Evolutionary conservation across 164 flowering plant genomes (phyloP).

Genomic region (Kalanchoe fedtschenkoi): DNA sequence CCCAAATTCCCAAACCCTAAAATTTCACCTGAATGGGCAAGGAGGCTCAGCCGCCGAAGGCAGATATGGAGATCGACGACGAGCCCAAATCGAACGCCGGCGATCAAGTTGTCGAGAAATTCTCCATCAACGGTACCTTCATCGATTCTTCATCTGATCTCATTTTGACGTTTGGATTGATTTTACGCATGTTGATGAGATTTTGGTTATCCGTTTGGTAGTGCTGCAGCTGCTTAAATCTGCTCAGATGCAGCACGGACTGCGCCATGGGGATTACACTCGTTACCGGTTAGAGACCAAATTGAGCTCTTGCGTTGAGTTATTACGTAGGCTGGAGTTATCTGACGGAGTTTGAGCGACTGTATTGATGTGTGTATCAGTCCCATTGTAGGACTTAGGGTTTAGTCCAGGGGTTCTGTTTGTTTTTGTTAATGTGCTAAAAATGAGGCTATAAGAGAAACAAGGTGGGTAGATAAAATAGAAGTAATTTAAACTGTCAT

Average conservation of each 20-base stretch:
- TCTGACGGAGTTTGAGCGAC: not conserved
- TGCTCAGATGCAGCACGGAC: constrained; percentile 84
- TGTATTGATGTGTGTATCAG: not conserved
- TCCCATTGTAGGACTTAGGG: not conserved
- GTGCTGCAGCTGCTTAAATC: constrained; percentile 73
- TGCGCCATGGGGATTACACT: constrained; percentile 69
- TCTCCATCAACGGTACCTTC: constrained; percentile 54
- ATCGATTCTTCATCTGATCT: not conserved
- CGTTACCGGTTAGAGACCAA: constrained; percentile 43
- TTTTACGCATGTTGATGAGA: not conserved
- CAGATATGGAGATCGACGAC: constrained; percentile 53
- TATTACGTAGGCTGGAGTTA: not conserved
- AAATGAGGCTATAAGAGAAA: not conserved
- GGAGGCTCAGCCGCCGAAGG: constrained; percentile 18
- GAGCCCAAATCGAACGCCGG: constrained; percentile 19
- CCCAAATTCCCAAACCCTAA: constrained; percentile 3
- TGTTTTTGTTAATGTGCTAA: not conserved
- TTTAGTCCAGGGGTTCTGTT: not conserved
- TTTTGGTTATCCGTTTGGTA: constrained; percentile 10
- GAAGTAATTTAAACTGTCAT: too few relatives aligned
- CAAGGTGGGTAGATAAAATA: too few relatives aligned
- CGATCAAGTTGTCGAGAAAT: constrained; percentile 36
- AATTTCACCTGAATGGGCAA: constrained; percentile 23
- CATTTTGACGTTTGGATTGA: not conserved
- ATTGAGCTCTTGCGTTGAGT: not conserved